Evolutionary conservation across 2,329 filamentous ascomycete genomes (phyloP), one percentile per base, ranked within the genome.

Genomic region (Fusarium transvaalense): DNA sequence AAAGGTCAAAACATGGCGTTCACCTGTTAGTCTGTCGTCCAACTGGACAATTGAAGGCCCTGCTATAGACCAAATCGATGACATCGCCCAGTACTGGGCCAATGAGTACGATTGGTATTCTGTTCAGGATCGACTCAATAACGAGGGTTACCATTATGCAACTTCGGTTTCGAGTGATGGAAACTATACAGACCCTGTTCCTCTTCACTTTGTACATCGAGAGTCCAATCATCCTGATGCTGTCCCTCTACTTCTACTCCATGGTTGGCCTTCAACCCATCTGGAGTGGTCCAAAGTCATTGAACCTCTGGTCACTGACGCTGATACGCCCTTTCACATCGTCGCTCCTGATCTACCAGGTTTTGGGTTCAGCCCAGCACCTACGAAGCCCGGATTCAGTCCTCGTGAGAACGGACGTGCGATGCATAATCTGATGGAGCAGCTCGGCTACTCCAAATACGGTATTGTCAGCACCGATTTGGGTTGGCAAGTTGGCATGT

Each of bases 271-370:
- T 2, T 56, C 54, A 2, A 39, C 35, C 4, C 35, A 56, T 13
- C 7, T 56, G 2, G 54, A 56, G n/a, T 56, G 54, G 54, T 51
- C 43, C 5, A 56, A 56, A 37, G 54, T 56, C 13, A 55, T 37
- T 5, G 52, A n/a, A 2, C 41, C 41, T 21, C 42, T 55, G 12
- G 31, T 48, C 14, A 37, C 27, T 10, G 27, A 47, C 23, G 41
- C n/a, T 2, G 21, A 55, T 12, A 55, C 31, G 13, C 52, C 52
- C 5, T 85, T 83, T 71, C 81, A 85, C 66, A 76, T 85, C 34
- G 78, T 86, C 5, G 81, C 80, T 0, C 84, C 84, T 6, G 81
- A 78, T 6, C 68, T 81, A 3, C 81, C 82, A 1, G 82, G 81
- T 21, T 85, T 78, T 61, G 82, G 78, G 13, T 84, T 84, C 68